Conservation (phyloP, 176 grass and related monocot genomes). For the Otatea glauca region DNA sequence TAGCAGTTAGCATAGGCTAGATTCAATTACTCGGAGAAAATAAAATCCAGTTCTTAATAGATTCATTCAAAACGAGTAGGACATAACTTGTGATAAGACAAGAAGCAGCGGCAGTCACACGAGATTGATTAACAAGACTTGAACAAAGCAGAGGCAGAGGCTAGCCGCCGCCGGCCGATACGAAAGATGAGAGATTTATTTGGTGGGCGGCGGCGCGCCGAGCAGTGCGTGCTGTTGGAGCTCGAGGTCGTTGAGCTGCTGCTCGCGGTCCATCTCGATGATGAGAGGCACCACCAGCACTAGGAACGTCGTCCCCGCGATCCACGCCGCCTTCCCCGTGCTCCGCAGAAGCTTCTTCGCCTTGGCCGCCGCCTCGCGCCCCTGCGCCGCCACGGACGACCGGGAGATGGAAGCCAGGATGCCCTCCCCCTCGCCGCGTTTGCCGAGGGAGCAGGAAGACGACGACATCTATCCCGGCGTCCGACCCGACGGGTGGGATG, state of each 20-base stretch:
- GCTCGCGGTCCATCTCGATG: conserved; percentile 89
- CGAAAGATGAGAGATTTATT: conserved; percentile 34
- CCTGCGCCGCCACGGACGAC: conserved; percentile 42
- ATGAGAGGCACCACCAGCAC: conserved; percentile 83
- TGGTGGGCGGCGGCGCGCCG: conserved; percentile 40
- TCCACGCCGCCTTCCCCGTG: conserved; percentile 89
- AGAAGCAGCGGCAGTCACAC: neutral
- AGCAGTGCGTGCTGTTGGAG: conserved; percentile 75
- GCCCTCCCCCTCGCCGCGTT: conserved; percentile 51
- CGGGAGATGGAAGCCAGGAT: conserved; percentile 63
- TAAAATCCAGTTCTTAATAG: neutral
- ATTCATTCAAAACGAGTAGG: neutral
- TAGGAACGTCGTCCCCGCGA: conserved; percentile 85
- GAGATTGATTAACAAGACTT: neutral
- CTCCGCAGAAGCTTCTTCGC: conserved; percentile 76
- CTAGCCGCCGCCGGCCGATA: too few species aligned
- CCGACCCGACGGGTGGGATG: neutral
- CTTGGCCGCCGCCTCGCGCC: conserved; percentile 47
- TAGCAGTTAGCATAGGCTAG: neutral
- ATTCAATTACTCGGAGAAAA: neutral
- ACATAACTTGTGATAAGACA: neutral
- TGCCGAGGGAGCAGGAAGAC: conserved; percentile 50
- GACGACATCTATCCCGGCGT: neutral
- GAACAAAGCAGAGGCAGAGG: neutral
- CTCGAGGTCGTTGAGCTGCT: conserved; percentile 82